Evolutionary conservation across 2,329 filamentous ascomycete species (phyloP), one percentile per base, ranked within the genome.

Genomic region (Setomelanomma holmii): DNA sequence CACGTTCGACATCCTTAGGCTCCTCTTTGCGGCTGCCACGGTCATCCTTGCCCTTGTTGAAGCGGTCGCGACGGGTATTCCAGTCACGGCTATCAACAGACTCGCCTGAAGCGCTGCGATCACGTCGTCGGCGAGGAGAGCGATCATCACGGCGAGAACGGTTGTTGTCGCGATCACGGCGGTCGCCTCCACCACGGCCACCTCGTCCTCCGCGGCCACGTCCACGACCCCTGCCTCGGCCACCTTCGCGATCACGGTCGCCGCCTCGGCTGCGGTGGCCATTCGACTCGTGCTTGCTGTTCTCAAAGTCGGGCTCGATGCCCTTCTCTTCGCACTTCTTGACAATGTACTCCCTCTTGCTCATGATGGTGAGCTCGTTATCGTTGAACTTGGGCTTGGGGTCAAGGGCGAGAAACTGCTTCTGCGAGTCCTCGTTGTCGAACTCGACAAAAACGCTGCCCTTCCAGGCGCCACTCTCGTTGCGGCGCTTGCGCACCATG

Each of bases 401-500:
- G 48, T 96, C 89, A 35, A 91, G 79, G 12, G 80, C 86, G 55
- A 97, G 79, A 78, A 99, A 99, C 53, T 86, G 86, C 74, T 92
- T 83, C 67, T 90, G 88, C 19, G 86, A 83, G 63, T 96, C 90
- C 68, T 92, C 88, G 43, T 85, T 85, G 56, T 85, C 83, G 75
- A 98, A 99, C 76, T 97, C 93, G 61, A 96, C 91, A 72, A 97
- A 98, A 52, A 96, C 91, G 63, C 91, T 96, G 64, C 93, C 92
- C 84, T 99, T 99, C 87, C 98, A 99, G 45, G 83, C 78, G 67
- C 86, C 87, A 7, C 63, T 52, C 42, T 84, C 78, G 55, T 87
- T 80, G 42, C 95, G 91, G 63, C 96, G 91, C 58, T 99, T 89
- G 70, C 93, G 93, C 56, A 99, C 88, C 40, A 88, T 85, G 66